Evolutionary conservation across 805 yeast species (phyloP), one percentile per base, ranked within the genome.

Genomic region (Jamesozyma gamospora): DNA sequence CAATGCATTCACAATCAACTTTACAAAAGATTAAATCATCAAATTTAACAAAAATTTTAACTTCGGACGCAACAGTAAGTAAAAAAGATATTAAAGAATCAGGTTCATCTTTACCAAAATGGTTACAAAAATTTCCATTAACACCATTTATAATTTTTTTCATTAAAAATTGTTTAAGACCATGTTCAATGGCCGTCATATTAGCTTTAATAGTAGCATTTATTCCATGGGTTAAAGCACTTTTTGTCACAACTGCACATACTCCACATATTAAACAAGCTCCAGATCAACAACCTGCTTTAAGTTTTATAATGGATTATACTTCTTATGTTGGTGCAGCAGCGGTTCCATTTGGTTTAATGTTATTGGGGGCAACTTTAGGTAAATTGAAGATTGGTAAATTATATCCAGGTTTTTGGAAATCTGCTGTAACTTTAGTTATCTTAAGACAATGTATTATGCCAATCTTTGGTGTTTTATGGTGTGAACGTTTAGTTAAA

Each of bases 351-450:
- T 64, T 86, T 40, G 98, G 97, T 4, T 67, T 90, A 43, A 58
- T 86, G 37, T 57, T 92, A 36, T 61, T 92, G 19, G 98, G 98
- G 1, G 95, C 90, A 3, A 87, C 96, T 6, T 75, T 90, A 34
- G 82, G 96, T 1, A 65, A 96, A 37, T 68, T 90, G 34, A 64
- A 74, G 42, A 64, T 86, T 28, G 72, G 70, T 12, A 57, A 67
- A 16, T 65, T 88, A 56, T 80, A 83, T 7, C 64, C 67, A 12
- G 90, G 90, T 1, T 79, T 83, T 49, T 67, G 74, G 69, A 63
- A 74, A 52, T 74, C 90, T 0, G 82, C 90, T 0, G 54, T 76
- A 3, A 60, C 70, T 21, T 57, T 87, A 34, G 73, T 82, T 0
- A 32, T 74, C 1, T 56, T 77, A 32, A 72, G 87, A 49, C 66